A percentile compares a stretch with the other conserved stretches of the same genome.
These are phyloP conservation scores for Falciphora oryzae DNA, from an alignment of 2,329 filamentous ascomycete genomes.

Conservation along the genomic window DNA sequence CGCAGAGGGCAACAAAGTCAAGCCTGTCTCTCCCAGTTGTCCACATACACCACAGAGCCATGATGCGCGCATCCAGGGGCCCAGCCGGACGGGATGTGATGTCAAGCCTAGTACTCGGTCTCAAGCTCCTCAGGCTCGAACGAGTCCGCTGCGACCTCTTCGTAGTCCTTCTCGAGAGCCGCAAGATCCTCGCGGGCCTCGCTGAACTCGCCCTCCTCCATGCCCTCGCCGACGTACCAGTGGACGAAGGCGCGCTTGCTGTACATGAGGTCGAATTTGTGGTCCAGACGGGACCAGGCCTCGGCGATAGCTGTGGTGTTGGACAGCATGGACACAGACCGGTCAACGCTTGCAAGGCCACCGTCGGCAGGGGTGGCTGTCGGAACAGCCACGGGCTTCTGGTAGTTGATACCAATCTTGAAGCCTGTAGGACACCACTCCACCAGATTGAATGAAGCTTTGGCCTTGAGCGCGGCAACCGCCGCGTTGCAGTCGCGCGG, in stretches of 20 bases:
- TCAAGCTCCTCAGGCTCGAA: constrained; percentile 83
- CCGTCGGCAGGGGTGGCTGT: constrained; percentile 52
- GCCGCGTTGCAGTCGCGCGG: constrained; percentile 91
- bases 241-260: constrained; percentile 99
- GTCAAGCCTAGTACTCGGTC: constrained; percentile 78
- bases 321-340: constrained; percentile 98
- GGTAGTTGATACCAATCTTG: constrained; percentile 99
- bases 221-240: constrained; percentile 99
- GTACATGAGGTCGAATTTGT: constrained; percentile 99
- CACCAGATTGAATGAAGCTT: constrained; percentile 98
- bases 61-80: background rate
- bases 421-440: constrained; percentile 99
- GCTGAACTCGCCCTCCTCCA: constrained; percentile 99
- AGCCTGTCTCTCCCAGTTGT: background rate
- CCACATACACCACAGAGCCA: background rate
- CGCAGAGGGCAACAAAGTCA: background rate
- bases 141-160: constrained; percentile 95
- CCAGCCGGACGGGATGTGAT: background rate
- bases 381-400: constrained; percentile 90
- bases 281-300: constrained; percentile 91
- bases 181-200: constrained; percentile 98
- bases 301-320: constrained; percentile 99
- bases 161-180: constrained; percentile 96
- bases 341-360: constrained; percentile 95
- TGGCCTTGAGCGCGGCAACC: constrained; percentile 96